Base-by-base conservation (phyloP, 208 protist species). In the Trypanosoma congolense region DNA sequence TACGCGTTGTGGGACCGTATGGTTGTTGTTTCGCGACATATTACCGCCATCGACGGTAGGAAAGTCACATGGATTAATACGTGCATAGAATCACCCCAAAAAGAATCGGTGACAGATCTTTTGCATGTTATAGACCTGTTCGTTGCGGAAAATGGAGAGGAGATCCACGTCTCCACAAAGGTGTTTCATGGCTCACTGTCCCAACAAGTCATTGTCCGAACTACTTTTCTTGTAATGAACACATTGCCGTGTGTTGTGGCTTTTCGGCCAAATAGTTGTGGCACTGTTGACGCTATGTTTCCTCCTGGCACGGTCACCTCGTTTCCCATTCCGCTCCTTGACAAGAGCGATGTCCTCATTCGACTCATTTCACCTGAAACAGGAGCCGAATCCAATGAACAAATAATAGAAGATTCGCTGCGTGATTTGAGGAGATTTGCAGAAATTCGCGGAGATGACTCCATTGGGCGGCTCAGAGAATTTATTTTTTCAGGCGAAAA, bases 191-290 rank as follows among this genome's bases (percentile, higher is more conserved):
- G 36, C 44, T 42, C 53, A 8, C 52, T 67, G 9, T 35, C 26
- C 9, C 50, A 67, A 28, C 25, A 47, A 0, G 53, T 67, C 16
- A 60, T 26, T 24, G 38, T 67, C 35, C 42, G 43, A 46, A 67
- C 51, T 12, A 22, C 36, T 35, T 67, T 67, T 55, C 61, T 62
- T 31, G 41, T 63, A 40, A 52, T 42, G 42, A 65, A 63, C 44
- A 24, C 18, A 6, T 49, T 63, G 26, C 38, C 54, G 0, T 56
- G 49, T 44, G 14, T 2, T 19, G 21, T 56, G 9, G 30, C n/a
- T 12, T 12, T 63, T 21, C 26, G 28, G 21, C 47, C 40, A 22
- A 33, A n/a, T 26, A 30, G 6, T 43, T 29, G n/a, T 19, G 29
- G 12, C 2, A 21, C n/a, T 36, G 21, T 2, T 14, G 16, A 52